These are phyloP conservation scores for Boletus vinaceobasis DNA, from an alignment of 768 basidiomycete genomes.

Conservation along the genomic window DNA sequence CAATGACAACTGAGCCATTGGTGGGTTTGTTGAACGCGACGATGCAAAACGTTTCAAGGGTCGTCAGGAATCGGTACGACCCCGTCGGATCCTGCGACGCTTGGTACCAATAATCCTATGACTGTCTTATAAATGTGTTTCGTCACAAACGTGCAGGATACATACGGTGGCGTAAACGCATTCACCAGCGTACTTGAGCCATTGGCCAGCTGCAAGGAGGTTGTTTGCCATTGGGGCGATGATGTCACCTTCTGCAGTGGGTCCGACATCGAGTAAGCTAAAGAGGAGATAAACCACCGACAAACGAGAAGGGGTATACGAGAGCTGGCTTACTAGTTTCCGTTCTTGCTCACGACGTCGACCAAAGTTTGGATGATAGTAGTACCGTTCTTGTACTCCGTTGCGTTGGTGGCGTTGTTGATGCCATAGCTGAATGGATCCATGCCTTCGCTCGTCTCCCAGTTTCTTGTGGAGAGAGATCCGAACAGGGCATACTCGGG, in stretches of 20 bases:
- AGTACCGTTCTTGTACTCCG: constrained; percentile 47
- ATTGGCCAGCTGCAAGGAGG: constrained; percentile 48
- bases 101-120: constrained; percentile 48
- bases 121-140: background rate
- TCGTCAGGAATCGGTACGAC: constrained; percentile 47
- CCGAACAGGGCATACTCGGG: constrained; percentile 52
- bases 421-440: constrained; percentile 51
- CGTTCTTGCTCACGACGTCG: constrained; percentile 60
- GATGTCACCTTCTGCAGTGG: constrained; percentile 53
- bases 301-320: background rate
- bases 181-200: constrained; percentile 48
- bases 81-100: constrained; percentile 36
- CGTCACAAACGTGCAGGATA: background rate
- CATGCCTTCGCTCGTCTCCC: constrained; percentile 62
- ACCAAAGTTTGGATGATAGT: constrained; percentile 50
- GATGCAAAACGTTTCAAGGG: constrained; percentile 49
- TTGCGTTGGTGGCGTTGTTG: constrained; percentile 40
- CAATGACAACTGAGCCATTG: constrained; percentile 33
- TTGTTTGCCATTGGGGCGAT: constrained; percentile 46
- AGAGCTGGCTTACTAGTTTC: constrained; percentile 47
- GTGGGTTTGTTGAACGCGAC: constrained; percentile 40
- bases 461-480: constrained; percentile 43
- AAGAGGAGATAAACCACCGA: background rate
- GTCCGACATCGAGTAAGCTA: constrained; percentile 52
- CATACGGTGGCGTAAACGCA: constrained; percentile 54